Conservation (phyloP, 2,329 filamentous ascomycete genomes). For the Rhytidhysteron rufulum region DNA sequence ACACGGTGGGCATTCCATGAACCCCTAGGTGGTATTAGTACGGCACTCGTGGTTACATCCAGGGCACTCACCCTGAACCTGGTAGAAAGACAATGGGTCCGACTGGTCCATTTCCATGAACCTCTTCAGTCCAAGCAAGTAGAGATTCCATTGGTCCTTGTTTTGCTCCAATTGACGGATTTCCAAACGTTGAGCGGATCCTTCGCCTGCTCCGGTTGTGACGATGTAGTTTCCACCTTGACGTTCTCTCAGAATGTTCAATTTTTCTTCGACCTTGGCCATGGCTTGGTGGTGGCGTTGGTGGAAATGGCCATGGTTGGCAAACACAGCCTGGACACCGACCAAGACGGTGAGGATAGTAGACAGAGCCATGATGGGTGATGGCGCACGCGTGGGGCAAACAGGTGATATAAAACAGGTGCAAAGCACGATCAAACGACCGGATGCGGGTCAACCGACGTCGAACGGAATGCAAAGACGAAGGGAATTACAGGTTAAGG, state of each 20-base stretch:
- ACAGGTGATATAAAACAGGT: too few relatives aligned
- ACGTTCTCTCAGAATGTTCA: conserved; percentile 18
- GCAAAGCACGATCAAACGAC: too few relatives aligned
- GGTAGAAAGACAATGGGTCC: conserved; percentile 69
- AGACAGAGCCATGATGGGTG: too few relatives aligned
- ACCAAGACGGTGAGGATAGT: conserved; percentile 30
- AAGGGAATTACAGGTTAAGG: too few relatives aligned
- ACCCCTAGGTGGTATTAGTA: conserved; percentile 53
- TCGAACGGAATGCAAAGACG: too few relatives aligned
- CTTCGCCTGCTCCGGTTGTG: conserved; percentile 25
- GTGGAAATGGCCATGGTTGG: conserved; percentile 21
- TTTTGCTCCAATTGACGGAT: conserved; percentile 62
- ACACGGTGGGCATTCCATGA: conserved; percentile 67
- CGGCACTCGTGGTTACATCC: background rate
- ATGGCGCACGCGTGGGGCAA: too few relatives aligned
- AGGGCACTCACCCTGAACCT: conserved; percentile 61
- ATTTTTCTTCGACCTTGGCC: conserved; percentile 18
- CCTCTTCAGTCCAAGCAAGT: conserved; percentile 68
- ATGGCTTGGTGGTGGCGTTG: conserved; percentile 16
- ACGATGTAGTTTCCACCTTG: conserved; percentile 17
- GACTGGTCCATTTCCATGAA: conserved; percentile 66
- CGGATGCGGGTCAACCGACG: too few relatives aligned
- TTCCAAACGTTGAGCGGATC: conserved; percentile 54
- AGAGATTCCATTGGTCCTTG: conserved; percentile 69
- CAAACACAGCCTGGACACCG: conserved; percentile 28